phyloP scores from a whole-genome alignment of 371 early-diverging fungal species.

The Nematocida ironsii region DNA sequence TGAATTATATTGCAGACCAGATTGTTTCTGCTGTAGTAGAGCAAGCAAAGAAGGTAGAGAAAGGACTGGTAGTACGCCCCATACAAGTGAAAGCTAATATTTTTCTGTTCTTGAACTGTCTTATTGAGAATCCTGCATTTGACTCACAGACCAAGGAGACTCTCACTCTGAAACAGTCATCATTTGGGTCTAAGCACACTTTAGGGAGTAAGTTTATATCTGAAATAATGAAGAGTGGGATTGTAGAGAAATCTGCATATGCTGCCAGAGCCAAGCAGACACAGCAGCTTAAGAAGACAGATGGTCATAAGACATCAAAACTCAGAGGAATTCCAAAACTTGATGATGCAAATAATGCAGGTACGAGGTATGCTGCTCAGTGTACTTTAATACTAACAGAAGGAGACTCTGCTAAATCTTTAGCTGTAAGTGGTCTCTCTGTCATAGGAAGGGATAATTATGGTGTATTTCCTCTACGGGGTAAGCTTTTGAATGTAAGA shows the following conservation, averaged over 20 bases:
- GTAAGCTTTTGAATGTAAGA: slow-evolving; percentile 95
- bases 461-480: slow-evolving; percentile 95
- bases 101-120: slow-evolving; percentile 89
- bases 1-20: slow-evolving; percentile 82
- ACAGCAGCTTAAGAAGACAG: slow-evolving; percentile 83
- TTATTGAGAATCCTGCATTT: slow-evolving; percentile 95
- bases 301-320: slow-evolving; percentile 75
- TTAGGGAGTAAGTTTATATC: slow-evolving; percentile 78
- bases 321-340: slow-evolving; percentile 85
- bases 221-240: slow-evolving; percentile 75
- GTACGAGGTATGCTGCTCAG: slow-evolving; percentile 75
- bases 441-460: slow-evolving; percentile 88
- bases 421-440: slow-evolving; percentile 85
- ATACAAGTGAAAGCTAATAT: slow-evolving; percentile 83
- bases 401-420: slow-evolving; percentile 96
- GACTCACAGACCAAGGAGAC: slow-evolving; percentile 98
- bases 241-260: slow-evolving; percentile 78
- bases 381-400: slow-evolving; percentile 97
- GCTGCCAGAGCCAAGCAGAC: slow-evolving; percentile 80
- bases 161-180: slow-evolving; percentile 78
- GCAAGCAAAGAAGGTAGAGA: slow-evolving; percentile 77
- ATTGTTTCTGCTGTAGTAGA: slow-evolving; percentile 76
- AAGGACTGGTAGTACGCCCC: slow-evolving; percentile 74
- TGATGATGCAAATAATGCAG: slow-evolving; percentile 95
- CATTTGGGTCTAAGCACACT: slow-evolving; percentile 83